Conservation (phyloP, 2,329 filamentous ascomycete species). For the Nigrospora oryzae region DNA sequence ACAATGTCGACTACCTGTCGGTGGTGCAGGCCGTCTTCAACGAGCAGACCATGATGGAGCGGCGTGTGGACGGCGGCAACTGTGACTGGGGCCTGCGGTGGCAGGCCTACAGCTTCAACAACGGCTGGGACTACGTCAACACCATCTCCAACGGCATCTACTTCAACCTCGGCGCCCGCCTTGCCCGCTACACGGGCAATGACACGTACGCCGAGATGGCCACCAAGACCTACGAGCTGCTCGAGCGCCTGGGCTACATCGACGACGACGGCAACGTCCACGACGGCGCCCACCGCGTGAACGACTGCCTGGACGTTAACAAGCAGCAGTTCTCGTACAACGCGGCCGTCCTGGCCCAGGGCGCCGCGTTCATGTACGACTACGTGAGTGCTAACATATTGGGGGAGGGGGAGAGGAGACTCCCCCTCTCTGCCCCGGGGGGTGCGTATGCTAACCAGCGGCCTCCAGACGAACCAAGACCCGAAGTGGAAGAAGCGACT, state of each 20-base stretch:
- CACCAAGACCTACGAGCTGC: constrained; percentile 49
- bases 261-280: constrained; percentile 48
- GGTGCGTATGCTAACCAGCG: neutral
- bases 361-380: constrained; percentile 53
- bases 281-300: constrained; percentile 42
- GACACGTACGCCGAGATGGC: constrained; percentile 48
- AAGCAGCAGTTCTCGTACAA: constrained; percentile 48
- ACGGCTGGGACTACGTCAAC: constrained; percentile 60
- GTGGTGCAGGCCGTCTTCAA: constrained; percentile 53
- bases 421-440: neutral
- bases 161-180: constrained; percentile 45
- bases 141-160: constrained; percentile 39
- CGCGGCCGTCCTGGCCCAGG: constrained; percentile 41
- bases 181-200: constrained; percentile 54
- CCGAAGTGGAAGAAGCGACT: constrained; percentile 34
- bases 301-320: constrained; percentile 45
- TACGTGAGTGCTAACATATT: constrained; percentile 22
- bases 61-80: constrained; percentile 32
- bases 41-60: constrained; percentile 25
- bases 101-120: constrained; percentile 57
- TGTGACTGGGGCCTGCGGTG: constrained; percentile 58
- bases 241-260: constrained; percentile 37
- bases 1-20: constrained; percentile 38
- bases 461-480: constrained; percentile 12
- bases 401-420: too few species aligned